Evolutionary conservation across 495 filamentous ascomycete genomes (phyloP), one percentile per base, ranked within the genome.

Genomic region (Endocarpon pusillum): DNA sequence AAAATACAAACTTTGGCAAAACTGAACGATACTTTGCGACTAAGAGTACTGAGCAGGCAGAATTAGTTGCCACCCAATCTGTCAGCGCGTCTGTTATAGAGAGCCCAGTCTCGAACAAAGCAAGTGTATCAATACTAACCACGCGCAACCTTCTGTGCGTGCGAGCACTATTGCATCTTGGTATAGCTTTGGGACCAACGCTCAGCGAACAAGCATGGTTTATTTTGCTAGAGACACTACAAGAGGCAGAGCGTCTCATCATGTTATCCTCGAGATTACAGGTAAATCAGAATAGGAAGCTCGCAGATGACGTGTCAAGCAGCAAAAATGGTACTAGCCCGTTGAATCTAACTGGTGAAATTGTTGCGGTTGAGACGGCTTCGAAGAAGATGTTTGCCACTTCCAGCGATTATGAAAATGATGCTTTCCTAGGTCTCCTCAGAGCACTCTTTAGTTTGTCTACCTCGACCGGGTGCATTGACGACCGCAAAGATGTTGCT

Each of bases 181-280:
- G 91, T 2, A 97, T 96, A 48, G 91, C 89, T 24, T 58, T 97
- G 4, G 89, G 89, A 0, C 83, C 89, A 4, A 87, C 81, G 3
- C 59, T 97, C 12, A 77, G 78, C 20, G 52, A 59, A 42, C 62
- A 64, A 12, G 80, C 86, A 17, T 96, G 87, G 83, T 72, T 72
- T 1, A 94, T 97, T 35, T 58, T 96, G 14, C 60, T 96, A 2
- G 86, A 94, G 41, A 91, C 84, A 1, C 60, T 96, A 3, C 81
- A 92, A 43, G 79, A 93, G 49, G 86, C 85, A 4, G 87, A 93
- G 46, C 68, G 87, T 31, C 69, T 94, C 10, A 64, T 94, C 33
- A 81, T 79, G 32, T 61, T 67, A 11, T 60, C 66, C 1, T 56
- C 37, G 14, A 37, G 3, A 36, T 55, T 0, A 46, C 49, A 15